Evolutionary conservation across 345 rosid genomes (phyloP).

Genomic region (Barbarea vulgaris): DNA sequence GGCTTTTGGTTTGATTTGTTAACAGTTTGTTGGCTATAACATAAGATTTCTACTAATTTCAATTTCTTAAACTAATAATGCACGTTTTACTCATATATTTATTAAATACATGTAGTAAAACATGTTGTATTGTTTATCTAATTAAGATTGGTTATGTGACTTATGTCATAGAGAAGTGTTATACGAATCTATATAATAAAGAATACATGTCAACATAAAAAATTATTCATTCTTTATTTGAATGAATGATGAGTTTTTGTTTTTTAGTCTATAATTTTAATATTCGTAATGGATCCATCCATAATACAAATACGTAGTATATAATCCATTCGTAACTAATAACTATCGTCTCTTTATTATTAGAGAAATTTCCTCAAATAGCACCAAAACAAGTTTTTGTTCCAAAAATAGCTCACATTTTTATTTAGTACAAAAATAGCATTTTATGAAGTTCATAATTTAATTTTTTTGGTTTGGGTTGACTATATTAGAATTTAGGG

Average conservation of each 20-base stretch:
- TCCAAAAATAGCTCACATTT: too few relatives aligned
- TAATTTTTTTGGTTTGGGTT: too few relatives aligned
- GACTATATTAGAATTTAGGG: too few relatives aligned
- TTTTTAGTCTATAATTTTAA: too few relatives aligned
- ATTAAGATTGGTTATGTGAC: neutral
- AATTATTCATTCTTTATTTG: neutral
- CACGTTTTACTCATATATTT: conserved; percentile 5
- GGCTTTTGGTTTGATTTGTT: conserved; percentile 1
- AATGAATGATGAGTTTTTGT: neutral
- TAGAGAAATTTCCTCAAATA: too few relatives aligned
- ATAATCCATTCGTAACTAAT: too few relatives aligned
- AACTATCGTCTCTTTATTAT: too few relatives aligned
- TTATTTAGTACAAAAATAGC: too few relatives aligned
- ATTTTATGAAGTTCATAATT: too few relatives aligned
- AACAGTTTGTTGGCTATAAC: neutral
- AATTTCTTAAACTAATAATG: conserved; percentile 6
- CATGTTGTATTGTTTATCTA: conserved; percentile 1
- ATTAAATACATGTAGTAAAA: neutral
- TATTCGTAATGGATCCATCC: too few relatives aligned
- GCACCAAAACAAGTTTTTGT: too few relatives aligned
- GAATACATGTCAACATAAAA: neutral
- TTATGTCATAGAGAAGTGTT: neutral
- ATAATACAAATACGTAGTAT: too few relatives aligned
- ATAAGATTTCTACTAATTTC: conserved; percentile 11
- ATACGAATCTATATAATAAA: neutral